Evolutionary conservation across 1,284 basidiomycete genomes (phyloP), one percentile per base, ranked within the genome.

Genomic region (Vanrija sp.): DNA sequence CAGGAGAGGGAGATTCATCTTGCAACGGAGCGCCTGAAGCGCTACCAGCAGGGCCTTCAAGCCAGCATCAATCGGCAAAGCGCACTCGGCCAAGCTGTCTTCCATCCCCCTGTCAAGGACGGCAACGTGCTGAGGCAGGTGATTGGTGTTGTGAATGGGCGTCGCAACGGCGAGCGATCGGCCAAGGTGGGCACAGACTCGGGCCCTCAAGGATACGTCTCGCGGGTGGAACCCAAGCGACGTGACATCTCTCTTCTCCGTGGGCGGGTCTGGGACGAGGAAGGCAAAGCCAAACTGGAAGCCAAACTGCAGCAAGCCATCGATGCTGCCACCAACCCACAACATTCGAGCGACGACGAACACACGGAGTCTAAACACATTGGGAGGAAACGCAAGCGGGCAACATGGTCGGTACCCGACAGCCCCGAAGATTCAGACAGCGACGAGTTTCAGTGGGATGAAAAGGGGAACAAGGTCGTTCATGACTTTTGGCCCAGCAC

Each of bases 401-500:
- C 43, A 12, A 21, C 43, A 5, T 51, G 50, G 50, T 18, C 19
- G 23, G 50, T 51, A 8, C 50, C 50, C 7, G 10, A 10, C 4
- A 51, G 43, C 3, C 50, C 46, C 3, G 10, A 25, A n/a, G 50
- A 51, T 16, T 51, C 50, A 10, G 61, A 59, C 10, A 25, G 53
- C 6, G 46, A 50, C 16, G 53, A 55, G 15, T 50, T 54, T 10
- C 25, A 38, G 14, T 54, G 50, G 50, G 46, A 51, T 38, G 46
- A 47, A 10, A 23, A 12, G 43, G 55, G 51, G 1, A 28, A 57
- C 25, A 45, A 38, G 21, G 16, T 57, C 3, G 34, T 55, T 26
- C 48, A 57, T 43, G 62, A 66, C 48, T 47, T 38, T 23, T 66
- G 62, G 55, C 64, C 62, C 0, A 66, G 63, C 38, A 14, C 29